These are phyloP conservation scores for Penicillium macrosclerotiorum DNA, from an alignment of 495 filamentous ascomycete species.

Conservation along the genomic window DNA sequence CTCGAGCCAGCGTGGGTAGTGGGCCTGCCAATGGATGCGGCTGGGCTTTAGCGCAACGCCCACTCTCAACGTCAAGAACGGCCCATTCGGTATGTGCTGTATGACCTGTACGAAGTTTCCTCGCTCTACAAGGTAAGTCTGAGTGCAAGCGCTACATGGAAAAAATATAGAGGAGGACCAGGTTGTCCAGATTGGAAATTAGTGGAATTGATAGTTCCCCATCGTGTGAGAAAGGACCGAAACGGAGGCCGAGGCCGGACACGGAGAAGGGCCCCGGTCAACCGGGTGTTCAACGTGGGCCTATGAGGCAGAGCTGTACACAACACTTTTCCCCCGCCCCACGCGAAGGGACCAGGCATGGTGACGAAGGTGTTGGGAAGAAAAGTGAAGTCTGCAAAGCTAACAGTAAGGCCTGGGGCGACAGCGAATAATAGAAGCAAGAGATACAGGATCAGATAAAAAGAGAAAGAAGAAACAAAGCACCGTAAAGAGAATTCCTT, in stretches of 20 bases:
- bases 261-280: no score
- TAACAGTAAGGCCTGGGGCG: background rate
- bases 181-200: background rate
- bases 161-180: background rate
- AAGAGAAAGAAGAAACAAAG: constrained; percentile 4
- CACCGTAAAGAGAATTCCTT: constrained; percentile 17
- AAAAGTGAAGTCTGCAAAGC: no score
- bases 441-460: constrained; percentile 2
- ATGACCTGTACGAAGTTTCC: background rate
- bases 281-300: no score
- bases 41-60: constrained; percentile 9
- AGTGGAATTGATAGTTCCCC: background rate
- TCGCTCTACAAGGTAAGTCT: background rate
- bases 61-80: constrained; percentile 4
- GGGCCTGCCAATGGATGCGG: constrained; percentile 13
- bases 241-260: background rate
- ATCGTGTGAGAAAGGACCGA: constrained; percentile 1
- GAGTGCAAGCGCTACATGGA: background rate
- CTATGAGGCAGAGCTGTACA: no score
- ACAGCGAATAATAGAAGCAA: constrained; percentile 2
- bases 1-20: constrained; percentile 11
- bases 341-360: no score
- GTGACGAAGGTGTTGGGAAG: no score
- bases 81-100: no score
- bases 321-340: no score